Base-by-base conservation (phyloP, 805 yeast genomes). In the Kuraishia floccosa region DNA sequence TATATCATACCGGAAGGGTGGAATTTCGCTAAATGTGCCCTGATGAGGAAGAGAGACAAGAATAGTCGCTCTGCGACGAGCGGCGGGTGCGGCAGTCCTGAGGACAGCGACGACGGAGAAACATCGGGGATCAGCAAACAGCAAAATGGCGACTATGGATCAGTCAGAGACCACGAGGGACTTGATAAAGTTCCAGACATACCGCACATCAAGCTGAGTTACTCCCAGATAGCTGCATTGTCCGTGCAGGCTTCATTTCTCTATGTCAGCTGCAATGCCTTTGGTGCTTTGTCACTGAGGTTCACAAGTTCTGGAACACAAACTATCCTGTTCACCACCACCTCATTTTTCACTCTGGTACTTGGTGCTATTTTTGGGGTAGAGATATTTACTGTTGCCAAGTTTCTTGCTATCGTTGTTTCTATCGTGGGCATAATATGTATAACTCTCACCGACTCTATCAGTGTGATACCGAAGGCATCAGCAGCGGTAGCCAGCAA, bases 281-380 rank as follows among this genome's bases (percentile, higher is more conserved):
- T 56, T 35, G 64, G 54, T 4, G 54, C 67, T 46, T 32, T 49
- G n/a, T 50, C 68, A 3, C 51, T 70, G 27, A 55, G 56, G 37
- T 70, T 56, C 40, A 70, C 77, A 1, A 59, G 70, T 8, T 72
- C 74, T 0, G 63, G 75, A 14, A 68, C 67, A 39, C 69, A 61
- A 39, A 64, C 75, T 0, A 64, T 69, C 7, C 42, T 70, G 12
- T 60, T 72, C 5, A 62, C 75, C 2, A 61, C 72, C 1, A 59
- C 74, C 3, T 63, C 75, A 10, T 54, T 68, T 4, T 70, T 67
- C 42, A 66, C 75, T 0, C 47, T 70, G 22, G 38, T 67, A 11
- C 46, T 68, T 14, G 72, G 76, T 1, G 53, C 48, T 2, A 14
- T 50, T 7, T 42, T 57, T 14, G 52, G 53, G 17, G 60, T 65